Evolutionary conservation across 805 yeast genomes (phyloP).

Genomic region (Pichia insulana): DNA sequence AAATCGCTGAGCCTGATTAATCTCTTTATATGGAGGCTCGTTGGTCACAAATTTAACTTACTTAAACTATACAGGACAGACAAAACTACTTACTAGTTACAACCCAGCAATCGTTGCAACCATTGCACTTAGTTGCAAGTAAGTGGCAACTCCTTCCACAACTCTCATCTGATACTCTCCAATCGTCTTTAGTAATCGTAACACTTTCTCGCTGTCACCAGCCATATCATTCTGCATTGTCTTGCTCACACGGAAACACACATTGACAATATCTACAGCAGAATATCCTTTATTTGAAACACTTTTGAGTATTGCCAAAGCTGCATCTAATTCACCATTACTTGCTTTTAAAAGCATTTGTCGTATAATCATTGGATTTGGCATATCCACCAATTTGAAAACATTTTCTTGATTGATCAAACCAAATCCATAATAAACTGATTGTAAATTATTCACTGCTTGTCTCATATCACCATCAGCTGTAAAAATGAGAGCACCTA

Average conservation of each 20-base stretch:
- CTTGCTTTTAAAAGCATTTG: conserved; percentile 45
- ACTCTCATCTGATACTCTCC: conserved; percentile 91
- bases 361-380: conserved; percentile 82
- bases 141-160: conserved; percentile 85
- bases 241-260: conserved; percentile 83
- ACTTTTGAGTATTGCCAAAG: conserved; percentile 52
- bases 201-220: conserved; percentile 56
- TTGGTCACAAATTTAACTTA: no score
- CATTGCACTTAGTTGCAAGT: conserved; percentile 78
- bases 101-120: conserved; percentile 21
- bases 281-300: conserved; percentile 89
- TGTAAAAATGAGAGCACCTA: conserved; percentile 86
- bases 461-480: conserved; percentile 99
- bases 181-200: conserved; percentile 75
- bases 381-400: conserved; percentile 90
- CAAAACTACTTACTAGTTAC: background rate
- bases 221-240: conserved; percentile 40
- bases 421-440: conserved; percentile 90
- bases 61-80: no score
- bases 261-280: conserved; percentile 86
- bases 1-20: no score
- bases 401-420: conserved; percentile 88
- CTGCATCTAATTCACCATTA: conserved; percentile 43
- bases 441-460: conserved; percentile 88
- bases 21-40: no score